These are phyloP conservation scores for Lipomyces oligophaga DNA, from an alignment of 805 yeast species.

Conservation along the genomic window DNA sequence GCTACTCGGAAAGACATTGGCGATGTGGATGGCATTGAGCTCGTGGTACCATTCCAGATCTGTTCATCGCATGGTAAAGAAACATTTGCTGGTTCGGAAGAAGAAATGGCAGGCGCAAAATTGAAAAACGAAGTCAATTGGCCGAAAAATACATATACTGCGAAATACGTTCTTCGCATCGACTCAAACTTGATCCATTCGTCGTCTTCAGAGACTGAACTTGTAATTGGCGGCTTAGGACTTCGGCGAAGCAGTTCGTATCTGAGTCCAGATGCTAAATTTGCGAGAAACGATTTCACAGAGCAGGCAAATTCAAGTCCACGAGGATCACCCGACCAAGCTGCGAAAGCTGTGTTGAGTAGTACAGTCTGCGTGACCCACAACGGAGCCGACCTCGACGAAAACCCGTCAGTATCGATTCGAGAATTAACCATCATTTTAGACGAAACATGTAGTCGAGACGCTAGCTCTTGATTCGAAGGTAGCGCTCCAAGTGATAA, in stretches of 20 bases:
- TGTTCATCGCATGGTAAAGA: constrained; percentile 37
- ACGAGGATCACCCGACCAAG: constrained; percentile 36
- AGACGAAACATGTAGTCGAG: constrained; percentile 33
- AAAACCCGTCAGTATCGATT: constrained; percentile 33
- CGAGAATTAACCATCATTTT: constrained; percentile 32
- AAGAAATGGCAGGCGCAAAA: constrained; percentile 32
- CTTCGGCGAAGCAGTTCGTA: constrained; percentile 12
- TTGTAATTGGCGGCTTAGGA: constrained; percentile 13
- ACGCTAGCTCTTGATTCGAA: constrained; percentile 32
- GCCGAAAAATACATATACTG: constrained; percentile 34
- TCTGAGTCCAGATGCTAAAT: constrained; percentile 26
- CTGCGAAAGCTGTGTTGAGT: constrained; percentile 33
- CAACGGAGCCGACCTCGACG: constrained; percentile 30
- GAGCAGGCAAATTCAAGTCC: constrained; percentile 34
- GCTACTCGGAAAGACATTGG: constrained; percentile 26
- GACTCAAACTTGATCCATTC: constrained; percentile 36
- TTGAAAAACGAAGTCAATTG: constrained; percentile 34
- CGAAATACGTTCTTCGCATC: constrained; percentile 35
- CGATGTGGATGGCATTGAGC: constrained; percentile 14
- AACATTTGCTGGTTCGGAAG: constrained; percentile 20
- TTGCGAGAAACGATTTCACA: constrained; percentile 29
- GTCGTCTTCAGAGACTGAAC: constrained; percentile 23
- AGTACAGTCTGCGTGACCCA: constrained; percentile 36
- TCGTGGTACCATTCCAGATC: constrained; percentile 34
- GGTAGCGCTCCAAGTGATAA: constrained; percentile 38